Percentiles rank a stretch among this genome's conserved stretches.
phyloP scores from a whole-genome alignment of 768 basidiomycete species.

The Peribolospora kevripleyi region DNA sequence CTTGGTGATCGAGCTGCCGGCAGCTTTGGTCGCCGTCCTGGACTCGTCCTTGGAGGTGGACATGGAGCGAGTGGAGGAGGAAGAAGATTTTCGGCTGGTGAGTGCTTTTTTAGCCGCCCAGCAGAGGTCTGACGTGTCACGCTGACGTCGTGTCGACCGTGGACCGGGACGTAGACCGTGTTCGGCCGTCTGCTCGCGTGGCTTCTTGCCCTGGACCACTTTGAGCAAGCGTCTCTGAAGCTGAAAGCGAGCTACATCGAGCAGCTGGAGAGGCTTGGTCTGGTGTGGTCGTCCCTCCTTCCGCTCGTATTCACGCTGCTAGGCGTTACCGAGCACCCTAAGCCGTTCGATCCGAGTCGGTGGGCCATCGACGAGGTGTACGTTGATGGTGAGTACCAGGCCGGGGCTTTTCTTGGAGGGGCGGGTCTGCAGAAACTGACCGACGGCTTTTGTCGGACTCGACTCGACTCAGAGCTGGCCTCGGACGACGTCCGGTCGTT shows the following conservation, averaged over 20 bases:
- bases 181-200: conserved; percentile 37
- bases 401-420: no score
- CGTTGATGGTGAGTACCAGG: conserved; percentile 33
- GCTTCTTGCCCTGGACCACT: conserved; percentile 73
- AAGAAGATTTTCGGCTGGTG: conserved; percentile 21
- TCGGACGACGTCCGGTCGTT: conserved; percentile 29
- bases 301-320: conserved; percentile 46
- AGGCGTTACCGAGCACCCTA: conserved; percentile 37
- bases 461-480: neutral
- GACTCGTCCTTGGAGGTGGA: conserved; percentile 26
- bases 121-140: neutral
- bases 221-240: conserved; percentile 64
- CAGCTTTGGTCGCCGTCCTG: conserved; percentile 40
- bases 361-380: conserved; percentile 72
- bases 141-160: neutral
- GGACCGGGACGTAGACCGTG: conserved; percentile 3
- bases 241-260: conserved; percentile 66
- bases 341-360: conserved; percentile 51
- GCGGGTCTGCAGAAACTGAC: no score
- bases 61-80: conserved; percentile 21
- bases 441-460: neutral
- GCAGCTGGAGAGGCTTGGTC: conserved; percentile 44
- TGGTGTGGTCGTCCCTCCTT: conserved; percentile 42
- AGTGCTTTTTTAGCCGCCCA: neutral
- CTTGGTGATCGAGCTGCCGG: conserved; percentile 32